Evolutionary conservation across 768 basidiomycete genomes (phyloP).

Genomic region (Aureoboletus auriporus): DNA sequence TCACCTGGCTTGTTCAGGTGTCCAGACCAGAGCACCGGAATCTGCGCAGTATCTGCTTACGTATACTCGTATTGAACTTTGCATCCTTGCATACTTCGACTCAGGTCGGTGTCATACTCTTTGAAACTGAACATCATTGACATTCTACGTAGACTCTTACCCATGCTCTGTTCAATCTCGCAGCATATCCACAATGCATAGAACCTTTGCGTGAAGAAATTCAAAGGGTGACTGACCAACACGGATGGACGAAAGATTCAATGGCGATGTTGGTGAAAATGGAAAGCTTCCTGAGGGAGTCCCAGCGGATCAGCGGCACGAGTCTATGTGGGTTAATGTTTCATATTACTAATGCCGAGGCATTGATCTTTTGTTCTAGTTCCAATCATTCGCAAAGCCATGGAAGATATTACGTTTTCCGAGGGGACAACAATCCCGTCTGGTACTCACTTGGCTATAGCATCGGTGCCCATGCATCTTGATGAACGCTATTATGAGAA

Average conservation of each 20-base stretch:
- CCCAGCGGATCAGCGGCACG: constrained; percentile 33
- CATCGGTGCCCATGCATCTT: constrained; percentile 31
- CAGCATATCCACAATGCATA: constrained; percentile 36
- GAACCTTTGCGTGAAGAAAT: constrained; percentile 40
- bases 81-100: constrained; percentile 34
- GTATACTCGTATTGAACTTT: constrained; percentile 37
- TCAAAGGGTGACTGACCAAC: constrained; percentile 24
- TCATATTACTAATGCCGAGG: not conserved
- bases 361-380: constrained; percentile 18
- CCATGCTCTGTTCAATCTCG: constrained; percentile 38
- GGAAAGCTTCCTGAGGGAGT: constrained; percentile 44
- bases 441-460: constrained; percentile 35
- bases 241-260: constrained; percentile 33
- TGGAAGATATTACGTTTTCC: constrained; percentile 31
- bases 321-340: constrained; percentile 26
- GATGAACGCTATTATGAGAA: constrained; percentile 42
- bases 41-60: constrained; percentile 26
- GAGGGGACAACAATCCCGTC: constrained; percentile 35
- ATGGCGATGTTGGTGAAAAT: constrained; percentile 34
- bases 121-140: not conserved
- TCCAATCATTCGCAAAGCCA: constrained; percentile 31
- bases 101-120: constrained; percentile 19
- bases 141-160: constrained; percentile 26
- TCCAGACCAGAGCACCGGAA: constrained; percentile 25
- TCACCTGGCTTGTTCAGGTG: constrained; percentile 39